Conservation (phyloP, 805 yeast species). For the Candida patagonica region DNA sequence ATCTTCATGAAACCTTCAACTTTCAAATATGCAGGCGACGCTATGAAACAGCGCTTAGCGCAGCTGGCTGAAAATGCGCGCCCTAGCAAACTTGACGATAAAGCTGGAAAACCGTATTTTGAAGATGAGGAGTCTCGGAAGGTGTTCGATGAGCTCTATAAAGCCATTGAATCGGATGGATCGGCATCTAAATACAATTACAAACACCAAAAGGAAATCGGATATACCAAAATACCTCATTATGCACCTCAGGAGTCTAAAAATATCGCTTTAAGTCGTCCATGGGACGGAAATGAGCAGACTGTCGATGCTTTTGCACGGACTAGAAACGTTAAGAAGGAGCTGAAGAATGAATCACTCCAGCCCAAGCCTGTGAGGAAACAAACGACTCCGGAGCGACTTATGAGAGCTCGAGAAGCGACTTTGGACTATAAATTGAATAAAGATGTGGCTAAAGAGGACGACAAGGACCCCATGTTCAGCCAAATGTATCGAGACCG, state of each 20-base stretch:
- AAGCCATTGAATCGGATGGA: not conserved
- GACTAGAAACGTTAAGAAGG: constrained; percentile 19
- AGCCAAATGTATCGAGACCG: constrained; percentile 54
- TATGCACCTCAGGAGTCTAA: constrained; percentile 36
- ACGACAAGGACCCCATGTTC: constrained; percentile 35
- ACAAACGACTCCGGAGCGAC: constrained; percentile 27
- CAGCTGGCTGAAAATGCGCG: constrained; percentile 37
- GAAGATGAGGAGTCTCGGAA: not conserved
- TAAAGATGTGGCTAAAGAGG: constrained; percentile 27
- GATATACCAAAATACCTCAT: constrained; percentile 34
- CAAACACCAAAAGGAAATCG: constrained; percentile 34
- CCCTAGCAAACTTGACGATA: constrained; percentile 15
- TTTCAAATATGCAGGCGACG: no score
- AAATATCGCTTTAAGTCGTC: constrained; percentile 41
- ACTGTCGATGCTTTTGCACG: constrained; percentile 39
- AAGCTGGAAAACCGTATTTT: not conserved
- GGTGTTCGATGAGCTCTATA: constrained; percentile 1
- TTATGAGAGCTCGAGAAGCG: constrained; percentile 54
- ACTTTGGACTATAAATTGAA: constrained; percentile 53
- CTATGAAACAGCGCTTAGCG: constrained; percentile 31
- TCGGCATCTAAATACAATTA: constrained; percentile 29
- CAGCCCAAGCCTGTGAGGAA: constrained; percentile 18
- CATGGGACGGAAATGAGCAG: constrained; percentile 54
- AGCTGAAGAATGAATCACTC: constrained; percentile 28
- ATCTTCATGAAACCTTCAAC: no score